Conservation (phyloP, 129 eudicot species). For the Chrysanthemum lavandulifolium region DNA sequence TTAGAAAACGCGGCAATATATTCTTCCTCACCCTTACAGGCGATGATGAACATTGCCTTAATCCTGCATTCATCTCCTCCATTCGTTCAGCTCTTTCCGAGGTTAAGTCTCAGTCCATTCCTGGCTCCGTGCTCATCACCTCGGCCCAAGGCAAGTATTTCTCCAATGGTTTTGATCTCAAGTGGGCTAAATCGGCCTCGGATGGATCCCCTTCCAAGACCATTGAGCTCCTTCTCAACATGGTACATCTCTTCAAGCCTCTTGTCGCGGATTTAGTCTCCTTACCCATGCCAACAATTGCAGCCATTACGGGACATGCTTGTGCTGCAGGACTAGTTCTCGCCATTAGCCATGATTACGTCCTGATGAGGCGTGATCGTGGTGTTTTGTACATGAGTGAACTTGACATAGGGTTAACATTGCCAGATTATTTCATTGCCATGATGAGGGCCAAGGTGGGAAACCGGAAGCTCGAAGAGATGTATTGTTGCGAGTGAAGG, state of each 20-base stretch:
- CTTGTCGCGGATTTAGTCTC: constrained; percentile 47
- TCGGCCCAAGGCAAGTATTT: constrained; percentile 12
- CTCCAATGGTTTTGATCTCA: constrained; percentile 15
- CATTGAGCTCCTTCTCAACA: constrained; percentile 28
- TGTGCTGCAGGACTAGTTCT: constrained; percentile 62
- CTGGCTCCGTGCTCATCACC: constrained; percentile 11
- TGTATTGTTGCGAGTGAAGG: constrained; percentile 12
- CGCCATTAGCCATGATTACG: constrained; percentile 67
- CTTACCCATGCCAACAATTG: constrained; percentile 72
- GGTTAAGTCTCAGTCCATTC: background rate
- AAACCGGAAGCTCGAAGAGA: background rate
- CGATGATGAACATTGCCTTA: constrained; percentile 6
- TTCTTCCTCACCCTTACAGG: constrained; percentile 15
- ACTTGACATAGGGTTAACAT: constrained; percentile 37
- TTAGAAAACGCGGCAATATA: constrained; percentile 5
- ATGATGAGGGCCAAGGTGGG: constrained; percentile 8
- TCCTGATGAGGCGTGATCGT: constrained; percentile 45
- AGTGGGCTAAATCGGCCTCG: background rate
- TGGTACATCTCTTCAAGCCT: constrained; percentile 41
- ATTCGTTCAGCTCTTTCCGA: constrained; percentile 13
- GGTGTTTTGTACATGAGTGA: constrained; percentile 65
- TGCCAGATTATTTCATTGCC: constrained; percentile 5
- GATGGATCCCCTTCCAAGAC: constrained; percentile 6
- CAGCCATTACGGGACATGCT: constrained; percentile 72
- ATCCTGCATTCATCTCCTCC: constrained; percentile 12